Base-by-base conservation (phyloP, 140 eudicot genomes). In the Stevia rebaudiana region DNA sequence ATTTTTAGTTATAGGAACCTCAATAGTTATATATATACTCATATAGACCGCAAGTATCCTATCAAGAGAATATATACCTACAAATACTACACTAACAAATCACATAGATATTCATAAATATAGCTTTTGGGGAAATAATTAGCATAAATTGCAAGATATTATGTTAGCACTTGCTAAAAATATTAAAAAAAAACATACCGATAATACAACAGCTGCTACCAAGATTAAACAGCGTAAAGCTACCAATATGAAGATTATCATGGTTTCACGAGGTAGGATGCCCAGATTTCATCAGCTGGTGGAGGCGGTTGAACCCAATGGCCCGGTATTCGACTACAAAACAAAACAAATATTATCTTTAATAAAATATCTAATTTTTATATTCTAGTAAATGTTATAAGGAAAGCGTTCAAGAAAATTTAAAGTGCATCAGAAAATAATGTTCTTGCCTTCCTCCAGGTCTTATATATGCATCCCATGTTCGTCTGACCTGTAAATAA, bases 221-320 rank as follows among this genome's bases (percentile, higher is more conserved):
- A 31, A 33, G 22, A 22, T 36, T 35, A 47, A 42, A 36, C 52
- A 44, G 53, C 33, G 35, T 36, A 16, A 68, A 11, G 30, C 19
- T 7, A 12, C 59, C 50, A 24, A 9, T 48, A 24, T 47, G 43
- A 33, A 64, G 62, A 30, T 81, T 61, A 79, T 76, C 61, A 35
- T 60, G 68, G 87, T 70, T 58, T 58, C 64, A 35, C 30, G 5
- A 58, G 47, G 31, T 58, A 56, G 25, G 63, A 56, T 72, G 95
- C 96, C 98, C 98, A 88, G 59, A 83, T 58, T 28, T 83, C 87
- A 75, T 92, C 89, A 40, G 94, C 81, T n/a, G 98, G 98, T 41
- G 95, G 89, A 51, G 98, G 89, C 9, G 89, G 86, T 65, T 88
- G 89, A 73, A 92, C 84, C 98, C 98, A 92, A 64, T 92, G 98